Percentiles rank a stretch among this genome's conserved stretches.
Conservation (phyloP, 2,329 filamentous ascomycete species). For the Neonectria hederae region DNA sequence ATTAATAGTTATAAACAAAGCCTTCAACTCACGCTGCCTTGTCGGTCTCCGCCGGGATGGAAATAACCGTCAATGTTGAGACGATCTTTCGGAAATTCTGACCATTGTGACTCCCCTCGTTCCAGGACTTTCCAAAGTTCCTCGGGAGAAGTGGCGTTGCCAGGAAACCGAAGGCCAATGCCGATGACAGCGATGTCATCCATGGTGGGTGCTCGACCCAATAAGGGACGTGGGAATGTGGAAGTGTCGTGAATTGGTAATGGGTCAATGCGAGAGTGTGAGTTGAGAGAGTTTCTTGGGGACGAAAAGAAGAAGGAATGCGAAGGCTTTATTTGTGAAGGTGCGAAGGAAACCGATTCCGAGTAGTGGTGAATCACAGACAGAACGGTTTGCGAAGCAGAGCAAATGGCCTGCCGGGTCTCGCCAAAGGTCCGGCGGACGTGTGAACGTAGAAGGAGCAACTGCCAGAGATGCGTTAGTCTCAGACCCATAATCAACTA, state of each 20-base stretch:
- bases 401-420: background rate
- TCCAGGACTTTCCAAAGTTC: constrained; percentile 60
- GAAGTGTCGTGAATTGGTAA: background rate
- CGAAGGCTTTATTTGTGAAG: background rate
- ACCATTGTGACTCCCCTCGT: constrained; percentile 57
- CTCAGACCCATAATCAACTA: too few species aligned
- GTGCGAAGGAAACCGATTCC: background rate
- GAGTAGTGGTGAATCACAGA: background rate
- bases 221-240: background rate
- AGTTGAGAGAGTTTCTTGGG: background rate
- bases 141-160: constrained; percentile 55
- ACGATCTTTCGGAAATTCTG: constrained; percentile 57
- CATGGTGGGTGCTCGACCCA: constrained; percentile 23
- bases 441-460: background rate
- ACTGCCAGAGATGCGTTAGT: background rate
- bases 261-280: background rate
- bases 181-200: constrained; percentile 64
- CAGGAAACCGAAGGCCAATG: constrained; percentile 62
- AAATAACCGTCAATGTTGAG: constrained; percentile 64
- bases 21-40: constrained; percentile 55
- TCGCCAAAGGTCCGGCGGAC: background rate
- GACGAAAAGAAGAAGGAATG: background rate
- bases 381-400: background rate
- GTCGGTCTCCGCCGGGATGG: constrained; percentile 60
- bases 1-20: background rate